phyloP scores from a whole-genome alignment of 805 yeast species.

The Saturnispora hagleri region DNA sequence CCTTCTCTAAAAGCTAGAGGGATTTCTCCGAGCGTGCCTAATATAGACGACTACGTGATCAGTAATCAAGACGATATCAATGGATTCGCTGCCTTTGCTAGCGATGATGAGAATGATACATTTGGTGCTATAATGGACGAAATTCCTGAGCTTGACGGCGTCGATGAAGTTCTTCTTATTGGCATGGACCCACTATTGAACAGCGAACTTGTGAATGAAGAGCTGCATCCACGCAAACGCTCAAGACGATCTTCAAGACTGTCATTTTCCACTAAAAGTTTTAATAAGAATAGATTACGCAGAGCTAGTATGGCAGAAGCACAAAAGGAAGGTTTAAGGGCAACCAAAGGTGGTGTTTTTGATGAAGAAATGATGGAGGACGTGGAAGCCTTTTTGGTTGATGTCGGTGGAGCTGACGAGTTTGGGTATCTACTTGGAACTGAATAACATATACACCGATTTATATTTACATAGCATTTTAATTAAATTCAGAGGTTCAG shows the following conservation, averaged over 20 bases:
- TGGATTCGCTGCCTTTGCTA: conserved; percentile 7
- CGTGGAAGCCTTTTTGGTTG: conserved; percentile 61
- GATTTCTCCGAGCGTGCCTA: neutral
- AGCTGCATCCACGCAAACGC: neutral
- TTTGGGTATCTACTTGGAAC: conserved; percentile 29
- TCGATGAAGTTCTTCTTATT: conserved; percentile 10
- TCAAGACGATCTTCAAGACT: neutral
- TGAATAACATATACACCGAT: conserved; percentile 1
- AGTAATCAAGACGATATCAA: conserved; percentile 5
- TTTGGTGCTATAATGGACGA: neutral
- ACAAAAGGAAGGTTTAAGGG: conserved; percentile 63
- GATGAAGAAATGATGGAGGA: conserved; percentile 67
- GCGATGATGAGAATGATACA: conserved; percentile 3
- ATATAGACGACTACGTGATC: conserved; percentile 5
- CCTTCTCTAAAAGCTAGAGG: neutral
- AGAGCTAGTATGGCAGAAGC: conserved; percentile 68
- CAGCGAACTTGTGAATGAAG: neutral
- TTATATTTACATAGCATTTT: neutral
- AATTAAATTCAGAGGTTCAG: neutral
- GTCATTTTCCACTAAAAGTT: neutral
- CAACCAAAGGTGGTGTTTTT: conserved; percentile 68
- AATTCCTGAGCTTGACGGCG: neutral
- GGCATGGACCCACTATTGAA: conserved; percentile 7
- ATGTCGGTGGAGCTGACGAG: conserved; percentile 36
- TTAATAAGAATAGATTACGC: conserved; percentile 31